Conservation (phyloP, 306 rosid species). For the Inga leiocalycina region DNA sequence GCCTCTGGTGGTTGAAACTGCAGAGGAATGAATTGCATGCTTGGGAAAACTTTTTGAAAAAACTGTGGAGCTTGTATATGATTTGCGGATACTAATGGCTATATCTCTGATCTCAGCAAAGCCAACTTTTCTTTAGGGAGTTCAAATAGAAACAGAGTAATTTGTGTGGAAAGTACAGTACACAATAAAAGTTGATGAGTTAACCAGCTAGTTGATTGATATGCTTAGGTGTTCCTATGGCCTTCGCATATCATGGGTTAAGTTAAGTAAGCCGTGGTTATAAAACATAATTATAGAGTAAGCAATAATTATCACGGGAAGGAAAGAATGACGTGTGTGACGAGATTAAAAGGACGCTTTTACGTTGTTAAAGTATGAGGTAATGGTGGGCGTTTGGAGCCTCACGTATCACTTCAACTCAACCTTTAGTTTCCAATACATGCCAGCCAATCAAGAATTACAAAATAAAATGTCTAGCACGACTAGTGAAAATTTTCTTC, state of each 20-base stretch:
- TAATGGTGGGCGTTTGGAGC: constrained; percentile 7
- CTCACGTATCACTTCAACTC: constrained; percentile 11
- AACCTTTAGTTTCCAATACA: constrained; percentile 20
- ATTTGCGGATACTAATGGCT: constrained; percentile 28
- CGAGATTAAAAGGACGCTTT: constrained; percentile 20
- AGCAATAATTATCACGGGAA: background rate
- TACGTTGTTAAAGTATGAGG: background rate
- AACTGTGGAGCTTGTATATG: constrained; percentile 37
- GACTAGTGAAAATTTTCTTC: constrained; percentile 17
- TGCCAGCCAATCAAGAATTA: constrained; percentile 2
- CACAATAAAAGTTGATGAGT: background rate
- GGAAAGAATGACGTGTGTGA: constrained; percentile 25
- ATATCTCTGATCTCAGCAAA: constrained; percentile 29
- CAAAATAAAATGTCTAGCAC: constrained; percentile 19
- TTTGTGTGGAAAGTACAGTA: background rate
- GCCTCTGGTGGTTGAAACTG: constrained; percentile 44
- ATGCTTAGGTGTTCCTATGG: background rate
- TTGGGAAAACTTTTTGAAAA: constrained; percentile 29
- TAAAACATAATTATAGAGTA: background rate
- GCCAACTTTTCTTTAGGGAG: background rate
- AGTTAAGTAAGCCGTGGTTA: background rate
- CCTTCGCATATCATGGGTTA: background rate
- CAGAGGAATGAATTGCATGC: constrained; percentile 51
- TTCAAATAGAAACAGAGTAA: background rate
- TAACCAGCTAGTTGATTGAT: background rate